These are phyloP conservation scores for Pseudisothecium myosuroides DNA, from an alignment of 225 moss, liverwort and hornwort genomes.

Conservation along the genomic window DNA sequence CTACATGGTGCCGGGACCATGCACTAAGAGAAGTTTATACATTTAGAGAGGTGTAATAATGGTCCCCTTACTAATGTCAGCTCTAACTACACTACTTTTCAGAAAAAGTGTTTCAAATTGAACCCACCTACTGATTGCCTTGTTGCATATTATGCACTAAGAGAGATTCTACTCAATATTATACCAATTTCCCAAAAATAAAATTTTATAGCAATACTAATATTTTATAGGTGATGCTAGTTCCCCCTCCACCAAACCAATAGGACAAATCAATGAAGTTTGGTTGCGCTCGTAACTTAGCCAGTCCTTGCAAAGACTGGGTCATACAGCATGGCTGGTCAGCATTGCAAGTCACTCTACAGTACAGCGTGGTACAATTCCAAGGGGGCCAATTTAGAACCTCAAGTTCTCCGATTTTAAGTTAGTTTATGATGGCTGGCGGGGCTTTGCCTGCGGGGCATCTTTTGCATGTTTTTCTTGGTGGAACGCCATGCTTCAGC, in stretches of 20 bases:
- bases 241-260: neutral
- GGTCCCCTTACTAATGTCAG: no score
- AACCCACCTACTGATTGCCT: no score
- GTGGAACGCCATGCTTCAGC: neutral
- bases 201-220: rapidly evolving
- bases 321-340: neutral
- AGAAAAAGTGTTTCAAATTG: no score
- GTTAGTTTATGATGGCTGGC: neutral
- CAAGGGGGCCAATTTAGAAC: neutral
- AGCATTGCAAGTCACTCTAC: neutral
- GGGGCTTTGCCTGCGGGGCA: neutral
- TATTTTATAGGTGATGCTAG: neutral
- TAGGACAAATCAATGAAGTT: neutral
- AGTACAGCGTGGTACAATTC: neutral
- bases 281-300: neutral
- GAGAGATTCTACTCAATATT: no score
- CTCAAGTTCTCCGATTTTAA: neutral
- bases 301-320: neutral
- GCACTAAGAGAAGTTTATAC: no score
- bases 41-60: no score
- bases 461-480: neutral
- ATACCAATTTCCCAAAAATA: neutral
- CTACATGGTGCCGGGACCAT: no score
- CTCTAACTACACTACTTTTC: no score
- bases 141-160: no score